Conservation (phyloP, 768 basidiomycete species). For the Auricularia auricula-judae region DNA sequence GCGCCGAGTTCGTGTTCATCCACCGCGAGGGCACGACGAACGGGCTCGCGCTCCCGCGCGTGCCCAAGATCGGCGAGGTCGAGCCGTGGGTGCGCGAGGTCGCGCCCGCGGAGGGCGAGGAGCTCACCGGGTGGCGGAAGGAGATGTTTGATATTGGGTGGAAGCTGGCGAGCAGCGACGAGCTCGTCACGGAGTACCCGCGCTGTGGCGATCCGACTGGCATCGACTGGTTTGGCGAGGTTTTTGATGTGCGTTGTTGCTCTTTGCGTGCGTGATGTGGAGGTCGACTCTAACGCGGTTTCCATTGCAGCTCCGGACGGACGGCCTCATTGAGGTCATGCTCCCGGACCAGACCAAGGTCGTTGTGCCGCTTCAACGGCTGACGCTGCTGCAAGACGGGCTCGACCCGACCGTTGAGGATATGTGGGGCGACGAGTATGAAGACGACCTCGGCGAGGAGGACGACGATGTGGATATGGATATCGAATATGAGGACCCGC, state of each 20-base stretch:
- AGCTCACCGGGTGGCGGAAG: constrained; percentile 59
- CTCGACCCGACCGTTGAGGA: constrained; percentile 63
- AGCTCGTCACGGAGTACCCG: constrained; percentile 26
- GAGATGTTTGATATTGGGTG: constrained; percentile 58
- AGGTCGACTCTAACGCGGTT: constrained; percentile 6
- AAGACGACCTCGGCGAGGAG: constrained; percentile 10
- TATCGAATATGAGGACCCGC: constrained; percentile 2
- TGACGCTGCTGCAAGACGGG: constrained; percentile 73
- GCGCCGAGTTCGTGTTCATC: constrained; percentile 79
- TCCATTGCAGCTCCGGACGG: constrained; percentile 46
- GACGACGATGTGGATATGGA: constrained; percentile 16
- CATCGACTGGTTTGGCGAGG: constrained; percentile 81
- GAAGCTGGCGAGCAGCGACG: constrained; percentile 32
- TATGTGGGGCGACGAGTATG: constrained; percentile 36
- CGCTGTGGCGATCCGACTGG: constrained; percentile 22
- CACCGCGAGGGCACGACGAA: constrained; percentile 62
- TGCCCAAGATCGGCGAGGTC: constrained; percentile 78
- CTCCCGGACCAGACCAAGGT: constrained; percentile 45
- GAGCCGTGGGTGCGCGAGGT: constrained; percentile 68
- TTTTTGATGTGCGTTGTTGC: constrained; percentile 30
- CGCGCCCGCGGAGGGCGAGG: constrained; percentile 31
- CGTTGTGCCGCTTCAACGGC: constrained; percentile 49
- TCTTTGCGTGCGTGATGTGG: not conserved
- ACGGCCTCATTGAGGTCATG: constrained; percentile 63
- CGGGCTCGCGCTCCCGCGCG: constrained; percentile 52